These are phyloP conservation scores for Friedmanniomyces simplex DNA, from an alignment of 495 filamentous ascomycete genomes.

Conservation along the genomic window DNA sequence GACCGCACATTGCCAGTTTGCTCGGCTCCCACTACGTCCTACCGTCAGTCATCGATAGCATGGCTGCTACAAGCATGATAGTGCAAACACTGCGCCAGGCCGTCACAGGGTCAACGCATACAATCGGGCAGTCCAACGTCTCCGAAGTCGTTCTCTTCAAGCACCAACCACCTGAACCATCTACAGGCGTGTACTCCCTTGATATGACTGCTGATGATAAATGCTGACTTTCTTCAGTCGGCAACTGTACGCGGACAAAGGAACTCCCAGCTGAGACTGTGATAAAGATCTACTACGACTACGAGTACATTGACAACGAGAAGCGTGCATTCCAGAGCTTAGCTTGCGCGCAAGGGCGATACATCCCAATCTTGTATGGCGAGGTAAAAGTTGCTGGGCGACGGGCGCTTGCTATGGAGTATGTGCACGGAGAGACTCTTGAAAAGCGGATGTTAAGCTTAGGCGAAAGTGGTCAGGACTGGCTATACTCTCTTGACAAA, in stretches of 20 bases:
- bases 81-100: not conserved
- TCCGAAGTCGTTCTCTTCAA: not conserved
- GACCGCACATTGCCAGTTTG: no score
- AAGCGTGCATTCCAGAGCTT: not conserved
- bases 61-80: no score
- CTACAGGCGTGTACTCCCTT: not conserved
- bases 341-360: not conserved
- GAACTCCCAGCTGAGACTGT: not conserved
- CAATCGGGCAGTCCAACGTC: not conserved
- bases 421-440: not conserved
- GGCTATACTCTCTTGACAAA: not conserved
- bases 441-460: not conserved
- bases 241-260: not conserved
- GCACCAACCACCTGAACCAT: not conserved
- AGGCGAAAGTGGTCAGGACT: not conserved
- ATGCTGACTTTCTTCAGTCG: no score
- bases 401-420: not conserved
- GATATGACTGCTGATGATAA: no score
- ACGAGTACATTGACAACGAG: not conserved
- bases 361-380: not conserved
- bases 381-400: not conserved
- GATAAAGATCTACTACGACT: not conserved
- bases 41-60: no score
- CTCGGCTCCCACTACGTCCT: no score
- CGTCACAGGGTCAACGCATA: not conserved